A percentile compares a stretch with the other conserved stretches of the same genome.
Conservation (phyloP, 2,329 filamentous ascomycete genomes). For the Amphichorda felina region DNA sequence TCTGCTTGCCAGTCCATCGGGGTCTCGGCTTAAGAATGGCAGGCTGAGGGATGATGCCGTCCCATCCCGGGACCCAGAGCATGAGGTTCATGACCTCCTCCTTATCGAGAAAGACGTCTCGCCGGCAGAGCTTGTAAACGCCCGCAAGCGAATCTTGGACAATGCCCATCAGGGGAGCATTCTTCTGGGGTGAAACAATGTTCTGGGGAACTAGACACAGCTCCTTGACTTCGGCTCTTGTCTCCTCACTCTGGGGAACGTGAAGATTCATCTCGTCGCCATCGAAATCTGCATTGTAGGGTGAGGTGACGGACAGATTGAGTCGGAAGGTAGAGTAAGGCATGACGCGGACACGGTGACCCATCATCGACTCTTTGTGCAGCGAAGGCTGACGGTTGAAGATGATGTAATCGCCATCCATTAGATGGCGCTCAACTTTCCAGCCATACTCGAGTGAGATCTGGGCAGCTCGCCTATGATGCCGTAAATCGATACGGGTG, state of each 20-base stretch:
- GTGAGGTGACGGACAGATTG: slow-evolving; percentile 93
- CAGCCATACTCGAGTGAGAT: slow-evolving; percentile 89
- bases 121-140: slow-evolving; percentile 90
- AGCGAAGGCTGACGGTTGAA: slow-evolving; percentile 99
- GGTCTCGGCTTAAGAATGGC: slow-evolving; percentile 90
- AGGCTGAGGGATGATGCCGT: slow-evolving; percentile 83
- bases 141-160: slow-evolving; percentile 96
- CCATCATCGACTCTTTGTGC: slow-evolving; percentile 99
- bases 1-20: slow-evolving; percentile 96
- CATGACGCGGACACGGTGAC: slow-evolving; percentile 94
- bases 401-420: slow-evolving; percentile 94
- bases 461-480: slow-evolving; percentile 78
- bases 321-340: slow-evolving; percentile 97
- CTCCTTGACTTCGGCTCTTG: slow-evolving; percentile 85
- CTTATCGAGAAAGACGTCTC: slow-evolving; percentile 82
- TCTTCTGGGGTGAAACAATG: slow-evolving; percentile 95
- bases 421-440: slow-evolving; percentile 96
- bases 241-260: slow-evolving; percentile 95
- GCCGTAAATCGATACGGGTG: slow-evolving; percentile 85
- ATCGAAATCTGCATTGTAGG: slow-evolving; percentile 99
- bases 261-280: slow-evolving; percentile 99
- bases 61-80: slow-evolving; percentile 96
- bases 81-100: slow-evolving; percentile 94
- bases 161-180: slow-evolving; percentile 97
- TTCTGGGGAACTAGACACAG: slow-evolving; percentile 97